A percentile compares a stretch with the other conserved stretches of the same genome.
phyloP scores from a whole-genome alignment of 2,329 filamentous ascomycete species.

The Fusarium clavum region DNA sequence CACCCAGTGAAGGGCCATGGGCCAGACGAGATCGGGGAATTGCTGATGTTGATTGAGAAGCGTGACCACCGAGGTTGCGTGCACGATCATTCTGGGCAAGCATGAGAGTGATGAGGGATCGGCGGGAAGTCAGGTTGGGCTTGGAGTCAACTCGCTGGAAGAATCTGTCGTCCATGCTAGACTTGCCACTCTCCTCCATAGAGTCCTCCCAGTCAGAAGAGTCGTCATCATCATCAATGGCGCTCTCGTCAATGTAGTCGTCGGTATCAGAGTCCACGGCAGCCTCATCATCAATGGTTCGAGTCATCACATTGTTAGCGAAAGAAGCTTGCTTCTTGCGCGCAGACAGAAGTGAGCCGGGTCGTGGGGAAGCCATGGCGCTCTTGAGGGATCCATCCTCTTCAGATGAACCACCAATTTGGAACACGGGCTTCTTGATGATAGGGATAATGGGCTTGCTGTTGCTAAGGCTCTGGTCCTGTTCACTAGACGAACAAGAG shows the following conservation, averaged over 20 bases:
- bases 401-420: slow-evolving; percentile 72
- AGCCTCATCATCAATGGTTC: slow-evolving; percentile 69
- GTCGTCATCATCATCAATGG: slow-evolving; percentile 79
- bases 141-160: slow-evolving; percentile 94
- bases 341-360: slow-evolving; percentile 54
- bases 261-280: slow-evolving; percentile 70
- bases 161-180: slow-evolving; percentile 82
- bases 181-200: slow-evolving; percentile 83
- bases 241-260: slow-evolving; percentile 83
- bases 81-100: slow-evolving; percentile 82
- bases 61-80: slow-evolving; percentile 74
- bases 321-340: slow-evolving; percentile 86
- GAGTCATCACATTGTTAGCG: slow-evolving; percentile 77
- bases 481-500: slow-evolving; percentile 79
- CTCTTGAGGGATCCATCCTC: slow-evolving; percentile 80
- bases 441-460: slow-evolving; percentile 49
- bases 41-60: slow-evolving; percentile 75
- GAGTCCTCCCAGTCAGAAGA: slow-evolving; percentile 73
- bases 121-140: slow-evolving; percentile 84
- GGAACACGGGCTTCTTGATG: slow-evolving; percentile 60
- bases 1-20: slow-evolving; percentile 57
- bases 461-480: slow-evolving; percentile 61
- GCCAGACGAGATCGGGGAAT: slow-evolving; percentile 71
- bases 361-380: slow-evolving; percentile 59
- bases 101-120: slow-evolving; percentile 90